Conservation (phyloP, 257 asterid genomes). For the Catharanthus roseus region DNA sequence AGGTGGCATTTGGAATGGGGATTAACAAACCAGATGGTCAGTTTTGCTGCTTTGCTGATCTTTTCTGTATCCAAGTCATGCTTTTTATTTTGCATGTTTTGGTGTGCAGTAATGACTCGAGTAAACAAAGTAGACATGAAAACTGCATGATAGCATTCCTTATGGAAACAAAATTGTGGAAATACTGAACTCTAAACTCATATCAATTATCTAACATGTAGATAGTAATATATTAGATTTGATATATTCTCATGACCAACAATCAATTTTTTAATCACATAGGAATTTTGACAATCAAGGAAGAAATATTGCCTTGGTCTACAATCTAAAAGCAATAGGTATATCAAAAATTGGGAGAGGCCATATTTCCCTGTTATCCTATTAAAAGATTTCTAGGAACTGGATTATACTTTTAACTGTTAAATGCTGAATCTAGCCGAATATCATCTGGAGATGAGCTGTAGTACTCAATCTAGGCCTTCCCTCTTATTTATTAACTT, state of each 20-base stretch:
- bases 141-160: neutral
- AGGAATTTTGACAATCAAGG: neutral
- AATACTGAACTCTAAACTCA: neutral
- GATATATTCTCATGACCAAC: neutral
- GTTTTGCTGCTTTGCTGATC: constrained; percentile 10
- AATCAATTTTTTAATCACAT: neutral
- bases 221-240: neutral
- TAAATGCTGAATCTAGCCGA: too few species aligned
- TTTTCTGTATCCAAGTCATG: neutral
- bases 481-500: too few species aligned
- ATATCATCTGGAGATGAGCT: too few species aligned
- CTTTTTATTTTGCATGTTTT: neutral
- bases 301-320: neutral
- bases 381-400: neutral
- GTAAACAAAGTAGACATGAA: neutral
- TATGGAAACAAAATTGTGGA: neutral
- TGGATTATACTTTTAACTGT: neutral
- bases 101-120: neutral
- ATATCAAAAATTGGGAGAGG: neutral
- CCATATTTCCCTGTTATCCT: neutral
- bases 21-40: constrained; percentile 98
- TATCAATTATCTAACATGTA: neutral
- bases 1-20: constrained; percentile 99
- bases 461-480: too few species aligned
- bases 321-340: neutral